Percentiles rank a stretch among this genome's conserved stretches.
phyloP scores from a whole-genome alignment of 129 eudicot species.

The Dittrichia graveolens region DNA sequence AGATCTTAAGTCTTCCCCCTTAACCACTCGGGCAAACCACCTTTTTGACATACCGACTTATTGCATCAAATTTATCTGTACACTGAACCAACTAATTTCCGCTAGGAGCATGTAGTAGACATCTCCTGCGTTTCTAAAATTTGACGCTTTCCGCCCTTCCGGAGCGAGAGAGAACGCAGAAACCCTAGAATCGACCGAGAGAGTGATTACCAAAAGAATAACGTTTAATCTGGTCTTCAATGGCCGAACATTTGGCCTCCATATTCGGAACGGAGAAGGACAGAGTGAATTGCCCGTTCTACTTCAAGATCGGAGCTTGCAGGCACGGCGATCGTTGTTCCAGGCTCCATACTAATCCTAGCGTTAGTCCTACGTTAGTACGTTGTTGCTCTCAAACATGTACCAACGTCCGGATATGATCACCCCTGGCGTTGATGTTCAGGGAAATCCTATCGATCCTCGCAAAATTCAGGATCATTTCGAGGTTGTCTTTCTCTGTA shows the following conservation, averaged over 20 bases:
- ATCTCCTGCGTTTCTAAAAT: too few relatives aligned
- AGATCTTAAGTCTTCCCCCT: slow-evolving; percentile 89
- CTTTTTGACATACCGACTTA: not conserved
- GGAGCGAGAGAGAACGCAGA: not conserved
- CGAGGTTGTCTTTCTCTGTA: not conserved
- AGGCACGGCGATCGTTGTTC: slow-evolving; percentile 70
- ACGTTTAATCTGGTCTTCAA: not conserved
- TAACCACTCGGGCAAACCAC: slow-evolving; percentile 99
- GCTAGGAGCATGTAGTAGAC: too few relatives aligned
- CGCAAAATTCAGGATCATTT: slow-evolving; percentile 34
- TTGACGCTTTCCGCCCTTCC: too few relatives aligned
- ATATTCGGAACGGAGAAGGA: slow-evolving; percentile 51
- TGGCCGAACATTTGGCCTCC: slow-evolving; percentile 57
- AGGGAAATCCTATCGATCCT: slow-evolving; percentile 61
- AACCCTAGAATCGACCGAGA: not conserved
- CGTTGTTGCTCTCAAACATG: slow-evolving; percentile 33
- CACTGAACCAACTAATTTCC: too few relatives aligned
- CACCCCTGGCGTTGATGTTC: slow-evolving; percentile 58
- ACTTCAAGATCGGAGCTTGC: slow-evolving; percentile 79
- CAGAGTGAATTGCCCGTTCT: slow-evolving; percentile 69
- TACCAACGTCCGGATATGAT: not conserved
- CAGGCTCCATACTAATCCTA: slow-evolving; percentile 67
- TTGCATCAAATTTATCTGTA: too few relatives aligned
- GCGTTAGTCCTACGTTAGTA: slow-evolving; percentile 69
- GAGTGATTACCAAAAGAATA: too few relatives aligned